Conservation (phyloP, 257 asterid species). For the Penstemon newberryi region DNA sequence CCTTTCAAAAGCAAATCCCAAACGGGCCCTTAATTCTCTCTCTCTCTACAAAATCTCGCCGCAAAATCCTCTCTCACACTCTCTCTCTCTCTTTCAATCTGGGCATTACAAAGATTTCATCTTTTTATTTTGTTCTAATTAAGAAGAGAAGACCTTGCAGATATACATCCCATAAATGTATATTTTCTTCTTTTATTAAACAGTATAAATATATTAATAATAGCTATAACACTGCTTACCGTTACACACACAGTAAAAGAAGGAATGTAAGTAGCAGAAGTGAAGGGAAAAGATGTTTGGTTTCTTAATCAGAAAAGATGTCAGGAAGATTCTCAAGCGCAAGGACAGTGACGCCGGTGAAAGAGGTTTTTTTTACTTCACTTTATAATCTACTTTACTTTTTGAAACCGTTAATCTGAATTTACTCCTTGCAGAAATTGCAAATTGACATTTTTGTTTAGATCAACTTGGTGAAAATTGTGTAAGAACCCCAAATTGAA, state of each 20-base stretch:
- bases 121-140: neutral
- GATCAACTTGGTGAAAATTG: too few relatives aligned
- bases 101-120: constrained; percentile 29
- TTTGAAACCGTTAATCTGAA: too few relatives aligned
- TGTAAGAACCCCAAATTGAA: too few relatives aligned
- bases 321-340: constrained; percentile 83
- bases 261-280: neutral
- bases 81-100: constrained; percentile 36
- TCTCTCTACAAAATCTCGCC: constrained; percentile 42
- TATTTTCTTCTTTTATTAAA: constrained; percentile 8
- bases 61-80: constrained; percentile 37
- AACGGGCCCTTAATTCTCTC: constrained; percentile 20
- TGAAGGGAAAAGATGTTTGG: constrained; percentile 46
- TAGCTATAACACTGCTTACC: too few relatives aligned
- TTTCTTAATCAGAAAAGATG: constrained; percentile 68
- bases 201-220: too few relatives aligned
- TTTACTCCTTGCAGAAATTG: too few relatives aligned
- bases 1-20: constrained; percentile 18
- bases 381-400: neutral
- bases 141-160: constrained; percentile 22
- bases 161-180: constrained; percentile 24
- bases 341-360: constrained; percentile 98
- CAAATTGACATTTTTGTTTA: too few relatives aligned
- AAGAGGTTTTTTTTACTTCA: constrained; percentile 45
- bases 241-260: neutral